Evolutionary conservation across 2,329 filamentous ascomycete genomes (phyloP).

Genomic region (Claviceps arundinis): DNA sequence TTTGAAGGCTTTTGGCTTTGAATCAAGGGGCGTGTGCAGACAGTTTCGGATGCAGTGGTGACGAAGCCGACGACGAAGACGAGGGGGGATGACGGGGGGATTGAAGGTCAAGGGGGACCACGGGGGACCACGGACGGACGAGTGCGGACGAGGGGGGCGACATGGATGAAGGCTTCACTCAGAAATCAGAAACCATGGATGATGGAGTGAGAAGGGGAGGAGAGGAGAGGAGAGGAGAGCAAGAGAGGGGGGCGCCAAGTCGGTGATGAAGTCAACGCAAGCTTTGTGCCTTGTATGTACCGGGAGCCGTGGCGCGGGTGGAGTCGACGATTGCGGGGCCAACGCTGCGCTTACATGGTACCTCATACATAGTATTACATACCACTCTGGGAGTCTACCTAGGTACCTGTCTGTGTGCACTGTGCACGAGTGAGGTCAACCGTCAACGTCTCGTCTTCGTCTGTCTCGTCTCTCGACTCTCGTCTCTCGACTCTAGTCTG

Average conservation of each 20-base stretch:
- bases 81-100: background rate
- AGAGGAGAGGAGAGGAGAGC: background rate
- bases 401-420: too few relatives aligned
- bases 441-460: background rate
- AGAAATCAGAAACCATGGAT: too few relatives aligned
- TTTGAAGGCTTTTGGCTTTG: too few relatives aligned
- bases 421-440: too few relatives aligned
- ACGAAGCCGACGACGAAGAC: background rate
- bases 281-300: background rate
- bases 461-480: too few relatives aligned
- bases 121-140: background rate
- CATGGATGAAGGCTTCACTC: too few relatives aligned
- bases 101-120: too few relatives aligned
- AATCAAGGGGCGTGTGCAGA: background rate
- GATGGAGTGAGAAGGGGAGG: background rate
- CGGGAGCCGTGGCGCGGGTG: background rate
- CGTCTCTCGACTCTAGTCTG: too few relatives aligned
- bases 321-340: background rate
- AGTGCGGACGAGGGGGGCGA: background rate
- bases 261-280: background rate
- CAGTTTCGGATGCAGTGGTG: background rate
- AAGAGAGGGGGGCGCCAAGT: background rate
- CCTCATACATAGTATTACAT: too few relatives aligned
- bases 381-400: too few relatives aligned
- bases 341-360: background rate